These are phyloP conservation scores for Candida endomychidarum DNA, from an alignment of 805 yeast species.

Conservation along the genomic window DNA sequence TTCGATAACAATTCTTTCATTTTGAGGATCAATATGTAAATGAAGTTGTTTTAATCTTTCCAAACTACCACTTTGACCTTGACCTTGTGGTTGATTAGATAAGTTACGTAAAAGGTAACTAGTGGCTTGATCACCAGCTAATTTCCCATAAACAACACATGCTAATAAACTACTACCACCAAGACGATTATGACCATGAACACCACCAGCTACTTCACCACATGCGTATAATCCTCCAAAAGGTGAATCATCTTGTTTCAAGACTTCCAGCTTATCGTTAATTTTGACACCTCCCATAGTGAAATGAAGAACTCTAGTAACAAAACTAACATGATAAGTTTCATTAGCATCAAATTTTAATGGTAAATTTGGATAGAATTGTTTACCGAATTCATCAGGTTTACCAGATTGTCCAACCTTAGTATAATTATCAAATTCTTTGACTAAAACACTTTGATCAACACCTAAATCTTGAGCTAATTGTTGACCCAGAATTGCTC, in stretches of 20 bases:
- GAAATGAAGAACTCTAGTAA: constrained; percentile 62
- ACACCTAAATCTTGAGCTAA: constrained; percentile 41
- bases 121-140: constrained; percentile 44
- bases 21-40: constrained; percentile 44
- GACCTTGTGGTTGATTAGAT: neutral
- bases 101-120: constrained; percentile 18
- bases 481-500: constrained; percentile 42
- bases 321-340: constrained; percentile 50
- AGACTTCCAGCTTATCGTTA: constrained; percentile 46
- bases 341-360: constrained; percentile 31
- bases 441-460: constrained; percentile 23
- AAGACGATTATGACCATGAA: constrained; percentile 62
- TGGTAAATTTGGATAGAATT: constrained; percentile 50
- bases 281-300: constrained; percentile 72
- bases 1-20: constrained; percentile 34
- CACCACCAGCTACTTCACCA: constrained; percentile 70
- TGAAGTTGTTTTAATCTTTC: constrained; percentile 42
- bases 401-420: constrained; percentile 41
- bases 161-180: constrained; percentile 59
- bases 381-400: constrained; percentile 46
- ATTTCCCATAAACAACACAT: constrained; percentile 56
- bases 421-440: constrained; percentile 42
- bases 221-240: constrained; percentile 55
- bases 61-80: constrained; percentile 11
- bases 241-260: constrained; percentile 26